phyloP scores from a whole-genome alignment of 352 stramenopile species.

The Globisporangium cylindrosporum region DNA sequence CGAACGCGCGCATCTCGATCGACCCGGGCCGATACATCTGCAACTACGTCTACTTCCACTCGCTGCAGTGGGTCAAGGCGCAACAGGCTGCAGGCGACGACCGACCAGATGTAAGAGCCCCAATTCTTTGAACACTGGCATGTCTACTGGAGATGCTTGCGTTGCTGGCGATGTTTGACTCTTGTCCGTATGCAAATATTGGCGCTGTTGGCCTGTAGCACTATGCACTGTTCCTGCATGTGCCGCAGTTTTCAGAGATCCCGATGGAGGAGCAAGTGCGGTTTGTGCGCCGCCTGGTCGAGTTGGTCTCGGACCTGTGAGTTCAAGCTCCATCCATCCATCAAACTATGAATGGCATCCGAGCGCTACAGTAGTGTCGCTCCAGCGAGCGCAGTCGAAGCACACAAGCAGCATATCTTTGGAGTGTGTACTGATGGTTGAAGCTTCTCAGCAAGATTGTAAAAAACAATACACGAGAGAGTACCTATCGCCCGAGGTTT shows the following conservation, averaged over 20 bases:
- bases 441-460: no score
- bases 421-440: no score
- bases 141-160: neutral
- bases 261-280: constrained; percentile 56
- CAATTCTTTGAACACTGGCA: neutral
- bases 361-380: no score
- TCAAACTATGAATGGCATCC: neutral
- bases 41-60: constrained; percentile 85
- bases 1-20: constrained; percentile 49
- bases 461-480: no score
- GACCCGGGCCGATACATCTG: constrained; percentile 84
- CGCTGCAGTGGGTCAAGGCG: constrained; percentile 60
- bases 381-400: no score
- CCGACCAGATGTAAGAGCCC: constrained; percentile 21
- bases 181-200: neutral
- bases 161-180: neutral
- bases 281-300: constrained; percentile 59
- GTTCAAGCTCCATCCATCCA: neutral
- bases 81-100: constrained; percentile 30
- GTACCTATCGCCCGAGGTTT: no score
- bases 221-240: constrained; percentile 73
- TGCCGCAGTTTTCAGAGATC: constrained; percentile 62
- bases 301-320: constrained; percentile 38
- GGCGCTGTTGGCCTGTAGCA: constrained; percentile 27
- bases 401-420: no score